Evolutionary conservation across 257 asterid genomes (phyloP), one percentile per base, ranked within the genome.

Genomic region (Solanum sejunctum): DNA sequence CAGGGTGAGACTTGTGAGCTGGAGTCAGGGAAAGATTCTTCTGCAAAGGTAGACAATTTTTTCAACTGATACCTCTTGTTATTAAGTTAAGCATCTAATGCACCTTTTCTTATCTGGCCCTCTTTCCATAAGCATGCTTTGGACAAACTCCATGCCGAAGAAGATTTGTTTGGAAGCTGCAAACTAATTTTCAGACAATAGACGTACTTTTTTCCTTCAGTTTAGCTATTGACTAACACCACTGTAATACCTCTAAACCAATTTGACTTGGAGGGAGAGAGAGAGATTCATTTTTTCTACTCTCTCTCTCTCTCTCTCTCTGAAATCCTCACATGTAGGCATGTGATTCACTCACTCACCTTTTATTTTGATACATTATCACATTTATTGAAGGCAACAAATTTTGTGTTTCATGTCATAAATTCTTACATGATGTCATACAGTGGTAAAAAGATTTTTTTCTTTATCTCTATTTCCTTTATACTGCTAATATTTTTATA

Each of bases 1-100:
- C 90, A 97, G 99, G 99, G 99, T 32, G 99, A 97, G 89, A 90
- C 92, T 79, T 90, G 89, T 87, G 93, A 79, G 84, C 91, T 95
- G 71, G 99, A 96, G 87, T 43, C 91, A 1, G 98, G 89, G 87
- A 94, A 95, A 81, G 97, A 93, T 88, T 56, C 92, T 60, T 85
- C 98, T 87, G 89, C 88, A 41, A 95, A 90, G 93, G 99, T 96
- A 95, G 71, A 73, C 52, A 26, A 51, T 12, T 58, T 81, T 61
- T 51, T 47, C 26, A 51, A 55, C 55, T 57, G 45, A 56, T 77
- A 78, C 82, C 49, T 78, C 82, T 52, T 52, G 17, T 47, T 51
- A 16, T 78, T 51, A 78, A 78, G 21, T 78, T 51, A 78, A 78
- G 21, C 64, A 78, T 52, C 64, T 78, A 23, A 51, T 49, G 82